Base-by-base conservation (phyloP, 2,329 filamentous ascomycete species). In the Trichoderma oligosporum region DNA sequence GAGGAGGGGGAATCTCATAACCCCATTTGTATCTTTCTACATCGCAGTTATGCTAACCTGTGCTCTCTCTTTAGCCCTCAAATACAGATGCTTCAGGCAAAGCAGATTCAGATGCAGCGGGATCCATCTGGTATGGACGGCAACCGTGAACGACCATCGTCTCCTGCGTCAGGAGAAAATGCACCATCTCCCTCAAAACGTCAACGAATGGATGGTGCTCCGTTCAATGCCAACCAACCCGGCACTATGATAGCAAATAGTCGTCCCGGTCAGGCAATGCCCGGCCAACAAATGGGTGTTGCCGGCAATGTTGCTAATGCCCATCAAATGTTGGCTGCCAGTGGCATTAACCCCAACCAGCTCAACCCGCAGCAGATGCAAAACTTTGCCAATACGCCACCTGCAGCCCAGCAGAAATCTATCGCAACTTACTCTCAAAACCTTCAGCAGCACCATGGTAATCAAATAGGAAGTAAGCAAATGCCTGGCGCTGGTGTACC, bases 101-200 rank as follows among this genome's bases (percentile, higher is more conserved):
- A 91, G 74, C 84, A 88, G 67, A 85, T 86, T 57, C 85, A 89
- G 70, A 95, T 96, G 89, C 89, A 93, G 70, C 82, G 91, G 60
- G 91, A 96, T 66, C 88, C 89, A 54, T 93, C 90, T 14, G 86
- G 87, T 61, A 91, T 94, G 82, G 91, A 96, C 66, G 87, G 88
- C 72, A 90, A 87, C 73, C 88, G 88, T 60, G 85, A 87, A 62
- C 84, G 91, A 59, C 87, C 91, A 25, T 85, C 87, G 58, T 96
- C 93, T 31, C 93, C 93, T 7, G 85, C 86, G 49, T 87, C 87
- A 35, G 86, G 85, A 55, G 92, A 97, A 53, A 94, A 94, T 67
- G 91, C 90, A 24, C 91, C 91, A 4, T 97, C 93, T 29, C 93
- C 93, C 2, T 93, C 89, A 61, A 97, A 97, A 77, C 84, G 92